Evolutionary conservation across 1,284 basidiomycete genomes (phyloP), one percentile per base, ranked within the genome.

Genomic region (Apiotrichum siamense): DNA sequence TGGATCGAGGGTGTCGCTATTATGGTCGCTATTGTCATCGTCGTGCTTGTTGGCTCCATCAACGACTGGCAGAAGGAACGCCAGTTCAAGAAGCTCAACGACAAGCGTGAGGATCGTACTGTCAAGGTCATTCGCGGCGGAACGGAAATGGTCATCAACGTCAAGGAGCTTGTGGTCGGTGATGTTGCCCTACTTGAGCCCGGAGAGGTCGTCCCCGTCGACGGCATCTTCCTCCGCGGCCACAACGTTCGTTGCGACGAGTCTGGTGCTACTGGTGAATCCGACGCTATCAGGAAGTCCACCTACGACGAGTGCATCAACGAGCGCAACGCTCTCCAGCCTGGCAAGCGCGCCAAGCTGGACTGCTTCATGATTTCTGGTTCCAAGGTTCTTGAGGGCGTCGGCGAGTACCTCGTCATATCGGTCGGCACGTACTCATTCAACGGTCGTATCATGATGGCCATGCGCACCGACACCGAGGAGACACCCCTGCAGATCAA

Each of bases 1-100:
- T 98, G 94, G 93, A 91, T 98, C 4, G 94, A 98, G 76, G 96
- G 96, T 65, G 90, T 98, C 13, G 91, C 94, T 7, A 98, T 98
- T 67, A 83, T 96, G 61, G 81, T 92, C 49, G 96, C 96, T 7
- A 89, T 96, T 57, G 85, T 94, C 55, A 73, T 89, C 53, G 72
- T 76, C 60, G 75, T 78, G 43, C 55, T 75, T 23, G 73, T 76
- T 49, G 72, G 73, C 23, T 71, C 72, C 31, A 61, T 74, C 55
- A 77, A 75, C 57, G 74, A 75, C 59, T 98, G 88, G 84, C 92
- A 97, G 73, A 97, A 98, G 76, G 94, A 98, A 71, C 83, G 84
- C 7, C 94, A 98, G 75, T 97, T 98, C 77, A 85, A 87, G 65
- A 79, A 79, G 33, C 81, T 98, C 47, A 97, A 97, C 67, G 88